A percentile compares a stretch with the other conserved stretches of the same genome.
phyloP scores from a whole-genome alignment of 768 basidiomycete species.

The Tylopilus subfusipes region DNA sequence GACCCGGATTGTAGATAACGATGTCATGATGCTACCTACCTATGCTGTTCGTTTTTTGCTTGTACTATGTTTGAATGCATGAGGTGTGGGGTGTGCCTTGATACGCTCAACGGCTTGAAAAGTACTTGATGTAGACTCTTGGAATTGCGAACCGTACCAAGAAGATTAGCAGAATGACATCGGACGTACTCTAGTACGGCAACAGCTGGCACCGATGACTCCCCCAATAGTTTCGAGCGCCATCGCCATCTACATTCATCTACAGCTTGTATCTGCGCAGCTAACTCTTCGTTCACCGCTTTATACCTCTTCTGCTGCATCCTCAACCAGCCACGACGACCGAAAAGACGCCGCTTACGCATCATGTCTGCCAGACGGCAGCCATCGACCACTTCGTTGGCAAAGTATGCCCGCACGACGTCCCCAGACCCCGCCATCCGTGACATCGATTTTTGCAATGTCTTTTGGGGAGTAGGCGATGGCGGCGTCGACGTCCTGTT shows the following conservation, averaged over 20 bases:
- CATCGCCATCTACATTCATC: not conserved
- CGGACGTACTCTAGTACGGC: too few relatives aligned
- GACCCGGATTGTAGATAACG: too few relatives aligned
- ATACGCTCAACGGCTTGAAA: too few relatives aligned
- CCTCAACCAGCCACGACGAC: conserved; percentile 11
- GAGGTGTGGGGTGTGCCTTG: too few relatives aligned
- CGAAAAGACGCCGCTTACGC: conserved; percentile 6
- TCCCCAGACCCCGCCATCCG: conserved; percentile 44
- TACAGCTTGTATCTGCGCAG: not conserved
- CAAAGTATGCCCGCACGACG: conserved; percentile 58
- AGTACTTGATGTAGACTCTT: too few relatives aligned
- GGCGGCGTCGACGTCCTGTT: conserved; percentile 89
- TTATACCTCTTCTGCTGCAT: conserved; percentile 20
- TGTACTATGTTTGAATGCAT: too few relatives aligned
- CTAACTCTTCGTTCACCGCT: not conserved
- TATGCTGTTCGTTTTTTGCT: too few relatives aligned
- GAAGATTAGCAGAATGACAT: too few relatives aligned
- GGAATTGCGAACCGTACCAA: too few relatives aligned
- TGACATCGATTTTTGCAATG: conserved; percentile 89
- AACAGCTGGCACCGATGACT: too few relatives aligned
- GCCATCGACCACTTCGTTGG: conserved; percentile 76
- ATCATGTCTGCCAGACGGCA: conserved; percentile 73
- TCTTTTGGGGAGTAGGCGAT: conserved; percentile 90
- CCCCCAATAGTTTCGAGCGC: not conserved
- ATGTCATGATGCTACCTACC: too few relatives aligned